Evolutionary conservation across 1,139 yeast species (phyloP), one percentile per base, ranked within the genome.

Genomic region (Geotrichum fermentans): DNA sequence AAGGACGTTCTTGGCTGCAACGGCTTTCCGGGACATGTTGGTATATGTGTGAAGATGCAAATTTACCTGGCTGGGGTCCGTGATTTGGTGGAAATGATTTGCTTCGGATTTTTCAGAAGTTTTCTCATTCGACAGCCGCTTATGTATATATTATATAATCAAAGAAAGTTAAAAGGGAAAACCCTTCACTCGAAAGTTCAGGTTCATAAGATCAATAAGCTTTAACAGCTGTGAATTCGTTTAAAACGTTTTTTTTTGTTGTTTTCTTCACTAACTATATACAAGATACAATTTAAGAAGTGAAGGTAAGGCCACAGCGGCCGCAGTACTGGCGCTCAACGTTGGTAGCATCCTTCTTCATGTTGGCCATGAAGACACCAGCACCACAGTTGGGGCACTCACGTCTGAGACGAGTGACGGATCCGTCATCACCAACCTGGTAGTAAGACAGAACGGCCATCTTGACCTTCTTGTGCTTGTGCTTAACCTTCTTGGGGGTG

Each of bases 361-460:
- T 92, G 90, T 89, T 85, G 68, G 97, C 99, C 96, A 92, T 90
- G 94, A 92, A 92, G 75, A 88, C 85, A 84, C 97, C 97, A 66
- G 97, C 94, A 81, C 97, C 97, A 80, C 97, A 90, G 72, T 80
- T 78, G 67, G 95, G 90, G 80, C 98, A 94, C 78, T 92, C 97
- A 77, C 95, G 90, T 82, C 97, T 90, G 74, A 94, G 88, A 79
- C 96, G 88, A 79, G 90, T 94, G 70, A 92, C 96, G 74, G 89
- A 85, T 70, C 98, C 98, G 69, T 94, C 98, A 72, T 83, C 85
- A 75, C 89, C 96, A 69, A 92, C 97, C 83, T 90, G 90, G 90
- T 90, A 94, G 94, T 90, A 92, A 72, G 95, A 89, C 76, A 92
- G 87, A 75, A 92, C 97, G 77, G 97, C 97, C 73, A 92, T 83